A percentile compares a stretch with the other conserved stretches of the same genome.
Evolutionary conservation across 1,284 basidiomycete genomes (phyloP).

Genomic region (Rhodotorula sp.): DNA sequence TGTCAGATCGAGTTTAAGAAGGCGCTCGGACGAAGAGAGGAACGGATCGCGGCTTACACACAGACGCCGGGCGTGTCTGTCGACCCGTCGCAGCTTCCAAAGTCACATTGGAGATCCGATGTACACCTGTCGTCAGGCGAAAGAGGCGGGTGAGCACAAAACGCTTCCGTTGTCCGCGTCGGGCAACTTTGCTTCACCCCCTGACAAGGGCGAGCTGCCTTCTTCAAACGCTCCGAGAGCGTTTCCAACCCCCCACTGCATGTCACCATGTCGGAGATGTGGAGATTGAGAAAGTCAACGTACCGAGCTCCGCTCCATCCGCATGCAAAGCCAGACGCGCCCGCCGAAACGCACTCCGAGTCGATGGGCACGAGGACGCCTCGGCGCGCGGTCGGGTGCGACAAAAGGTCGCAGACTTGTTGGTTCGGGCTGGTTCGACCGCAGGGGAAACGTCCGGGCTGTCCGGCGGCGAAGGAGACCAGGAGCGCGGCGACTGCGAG

Average conservation of each 20-base stretch:
- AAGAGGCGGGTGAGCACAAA: not conserved
- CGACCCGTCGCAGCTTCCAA: not conserved
- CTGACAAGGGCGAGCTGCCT: not conserved
- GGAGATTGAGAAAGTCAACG: not conserved
- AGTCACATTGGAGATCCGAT: conserved; percentile 1
- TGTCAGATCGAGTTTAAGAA: not conserved
- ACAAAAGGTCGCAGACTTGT: conserved; percentile 20
- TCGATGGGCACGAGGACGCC: conserved; percentile 19
- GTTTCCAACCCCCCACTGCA: not conserved
- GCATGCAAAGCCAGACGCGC: conserved; percentile 15
- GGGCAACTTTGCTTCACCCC: not conserved
- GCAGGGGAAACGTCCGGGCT: conserved; percentile 30
- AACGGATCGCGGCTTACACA: conserved; percentile 4
- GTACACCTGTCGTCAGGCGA: not conserved
- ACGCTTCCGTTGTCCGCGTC: not conserved
- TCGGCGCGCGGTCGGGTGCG: conserved; percentile 9
- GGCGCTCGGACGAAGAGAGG: too few species aligned
- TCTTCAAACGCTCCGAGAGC: not conserved
- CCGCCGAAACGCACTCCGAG: conserved; percentile 15
- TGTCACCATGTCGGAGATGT: not conserved
- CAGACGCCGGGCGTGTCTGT: conserved; percentile 13
- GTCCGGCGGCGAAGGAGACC: conserved; percentile 9
- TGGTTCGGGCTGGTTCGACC: conserved; percentile 19
- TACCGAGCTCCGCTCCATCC: conserved; percentile 27
- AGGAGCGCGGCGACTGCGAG: conserved; percentile 20